Evolutionary conservation across 2,329 filamentous ascomycete species (phyloP).

Genomic region (Hortaea sp.): DNA sequence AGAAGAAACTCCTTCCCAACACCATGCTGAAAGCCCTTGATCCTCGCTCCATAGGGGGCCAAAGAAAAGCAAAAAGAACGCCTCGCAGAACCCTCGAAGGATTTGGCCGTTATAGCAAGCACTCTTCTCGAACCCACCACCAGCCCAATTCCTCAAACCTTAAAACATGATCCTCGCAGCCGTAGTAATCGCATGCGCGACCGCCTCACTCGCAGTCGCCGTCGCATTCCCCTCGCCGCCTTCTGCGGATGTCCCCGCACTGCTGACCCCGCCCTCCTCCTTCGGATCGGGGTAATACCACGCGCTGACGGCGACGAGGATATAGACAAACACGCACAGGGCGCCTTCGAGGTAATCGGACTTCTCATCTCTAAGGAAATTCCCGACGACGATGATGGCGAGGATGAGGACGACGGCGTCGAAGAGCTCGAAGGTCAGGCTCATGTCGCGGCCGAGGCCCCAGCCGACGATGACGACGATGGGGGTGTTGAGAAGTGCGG

Average conservation of each 20-base stretch:
- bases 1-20: too few relatives aligned
- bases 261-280: constrained; percentile 4
- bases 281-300: constrained; percentile 51
- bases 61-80: too few relatives aligned
- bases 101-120: too few relatives aligned
- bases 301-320: constrained; percentile 52
- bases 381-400: constrained; percentile 60
- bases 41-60: too few relatives aligned
- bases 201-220: not conserved
- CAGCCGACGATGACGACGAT: constrained; percentile 76
- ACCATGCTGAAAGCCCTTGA: too few relatives aligned
- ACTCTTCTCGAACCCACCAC: too few relatives aligned
- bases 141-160: not conserved
- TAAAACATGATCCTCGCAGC: not conserved
- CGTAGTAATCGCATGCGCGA: not conserved
- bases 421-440: constrained; percentile 78
- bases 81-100: too few relatives aligned
- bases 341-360: constrained; percentile 83
- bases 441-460: constrained; percentile 61
- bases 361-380: constrained; percentile 79
- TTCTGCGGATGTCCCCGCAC: not conserved
- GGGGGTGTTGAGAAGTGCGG: constrained; percentile 77
- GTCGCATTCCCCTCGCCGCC: not conserved
- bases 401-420: constrained; percentile 74
- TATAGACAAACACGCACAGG: constrained; percentile 61